Percentiles rank a stretch among this genome's conserved stretches.
Evolutionary conservation across 202 grass and related monocot species (phyloP).

Genomic region (Schoenoplectus tabernaemontani): DNA sequence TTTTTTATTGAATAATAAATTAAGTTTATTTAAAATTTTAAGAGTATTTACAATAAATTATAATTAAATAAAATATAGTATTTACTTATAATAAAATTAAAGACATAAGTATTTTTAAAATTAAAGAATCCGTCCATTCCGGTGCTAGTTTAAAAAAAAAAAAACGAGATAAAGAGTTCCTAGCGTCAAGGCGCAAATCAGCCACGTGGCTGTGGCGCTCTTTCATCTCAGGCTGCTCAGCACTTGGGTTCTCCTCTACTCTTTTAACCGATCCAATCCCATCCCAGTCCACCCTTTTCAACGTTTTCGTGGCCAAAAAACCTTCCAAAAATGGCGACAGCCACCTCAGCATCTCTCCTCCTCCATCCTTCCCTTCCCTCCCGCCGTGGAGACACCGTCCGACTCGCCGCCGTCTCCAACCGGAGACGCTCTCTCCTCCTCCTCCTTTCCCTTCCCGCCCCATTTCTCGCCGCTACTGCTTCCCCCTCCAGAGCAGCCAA

Average conservation of each 20-base stretch:
- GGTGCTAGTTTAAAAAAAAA: too few species aligned
- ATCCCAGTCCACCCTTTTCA: not conserved
- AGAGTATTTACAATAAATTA: too few species aligned
- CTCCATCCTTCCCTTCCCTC: constrained; percentile 18
- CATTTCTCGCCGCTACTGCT: not conserved
- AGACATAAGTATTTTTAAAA: too few species aligned
- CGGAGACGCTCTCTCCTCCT: constrained; percentile 52
- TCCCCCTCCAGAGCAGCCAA: constrained; percentile 33
- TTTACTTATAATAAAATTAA: too few species aligned
- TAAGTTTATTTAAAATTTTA: too few species aligned
- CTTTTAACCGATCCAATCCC: not conserved
- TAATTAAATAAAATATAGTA: too few species aligned
- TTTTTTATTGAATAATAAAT: too few species aligned
- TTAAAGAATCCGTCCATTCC: too few species aligned
- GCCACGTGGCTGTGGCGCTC: not conserved
- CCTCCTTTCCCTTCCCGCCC: constrained; percentile 44
- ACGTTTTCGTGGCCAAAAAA: constrained; percentile 1
- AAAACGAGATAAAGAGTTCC: not conserved
- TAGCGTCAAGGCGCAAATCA: not conserved
- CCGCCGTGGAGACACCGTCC: not conserved
- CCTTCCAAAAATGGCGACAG: constrained; percentile 29
- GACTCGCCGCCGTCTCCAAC: not conserved
- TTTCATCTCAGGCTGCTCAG: not conserved
- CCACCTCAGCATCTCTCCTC: constrained; percentile 32
- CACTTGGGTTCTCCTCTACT: not conserved